phyloP scores from a whole-genome alignment of 495 filamentous ascomycete genomes.

The Beverwykella pulmonaria region DNA sequence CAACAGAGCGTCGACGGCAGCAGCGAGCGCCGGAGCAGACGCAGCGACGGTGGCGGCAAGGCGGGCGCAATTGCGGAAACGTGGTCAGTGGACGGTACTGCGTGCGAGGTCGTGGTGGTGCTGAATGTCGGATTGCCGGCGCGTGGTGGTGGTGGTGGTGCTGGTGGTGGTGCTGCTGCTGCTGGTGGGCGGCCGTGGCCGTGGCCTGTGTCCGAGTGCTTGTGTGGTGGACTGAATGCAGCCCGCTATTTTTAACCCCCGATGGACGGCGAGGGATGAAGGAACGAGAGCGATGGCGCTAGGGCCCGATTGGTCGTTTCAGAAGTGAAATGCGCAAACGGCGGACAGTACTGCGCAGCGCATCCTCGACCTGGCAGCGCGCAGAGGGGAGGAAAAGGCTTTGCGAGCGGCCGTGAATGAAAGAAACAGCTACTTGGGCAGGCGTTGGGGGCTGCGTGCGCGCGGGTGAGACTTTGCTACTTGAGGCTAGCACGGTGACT shows the following conservation, averaged over 20 bases:
- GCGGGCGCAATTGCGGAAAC: background rate
- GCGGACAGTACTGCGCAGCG: constrained; percentile 14
- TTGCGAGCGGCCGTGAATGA: background rate
- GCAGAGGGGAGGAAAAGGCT: background rate
- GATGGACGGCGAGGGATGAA: background rate
- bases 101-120: background rate
- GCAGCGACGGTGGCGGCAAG: background rate
- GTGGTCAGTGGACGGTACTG: background rate
- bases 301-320: constrained; percentile 25
- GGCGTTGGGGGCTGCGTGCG: background rate
- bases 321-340: constrained; percentile 16
- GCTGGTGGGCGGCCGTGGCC: too few species aligned
- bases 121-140: background rate
- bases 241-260: constrained; percentile 26
- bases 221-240: too few species aligned
- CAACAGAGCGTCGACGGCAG: constrained; percentile 8
- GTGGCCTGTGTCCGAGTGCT: too few species aligned
- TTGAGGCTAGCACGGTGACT: constrained; percentile 20
- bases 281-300: background rate
- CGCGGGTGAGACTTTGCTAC: constrained; percentile 22
- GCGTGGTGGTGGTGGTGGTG: background rate
- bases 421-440: background rate
- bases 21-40: background rate
- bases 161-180: too few species aligned
- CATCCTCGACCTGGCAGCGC: background rate